A percentile compares a stretch with the other conserved stretches of the same genome.
Conservation (phyloP, 805 yeast genomes). For the Pichia sporocuriosa region DNA sequence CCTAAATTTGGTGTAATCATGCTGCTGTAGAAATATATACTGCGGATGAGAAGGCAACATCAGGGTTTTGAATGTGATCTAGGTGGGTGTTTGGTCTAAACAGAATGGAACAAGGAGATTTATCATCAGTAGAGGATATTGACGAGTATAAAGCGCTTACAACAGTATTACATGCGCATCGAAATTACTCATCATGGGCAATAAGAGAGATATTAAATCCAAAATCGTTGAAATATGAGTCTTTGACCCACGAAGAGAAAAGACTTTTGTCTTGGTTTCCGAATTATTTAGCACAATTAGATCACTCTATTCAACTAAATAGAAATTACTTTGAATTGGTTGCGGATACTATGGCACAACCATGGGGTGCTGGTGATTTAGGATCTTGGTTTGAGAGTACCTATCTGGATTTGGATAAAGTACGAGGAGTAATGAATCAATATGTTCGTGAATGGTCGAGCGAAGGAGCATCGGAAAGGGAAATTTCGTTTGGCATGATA, state of each 20-base stretch:
- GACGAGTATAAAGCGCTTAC: slow-evolving; percentile 28
- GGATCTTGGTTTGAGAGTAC: slow-evolving; percentile 37
- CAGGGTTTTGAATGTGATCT: too few species aligned
- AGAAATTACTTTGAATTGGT: slow-evolving; percentile 36
- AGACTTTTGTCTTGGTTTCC: slow-evolving; percentile 45
- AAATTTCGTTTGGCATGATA: slow-evolving; percentile 33
- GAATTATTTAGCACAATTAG: slow-evolving; percentile 33
- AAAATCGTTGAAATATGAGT: slow-evolving; percentile 27
- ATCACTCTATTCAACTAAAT: slow-evolving; percentile 39
- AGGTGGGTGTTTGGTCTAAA: too few species aligned
- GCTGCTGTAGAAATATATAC: background rate
- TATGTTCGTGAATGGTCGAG: slow-evolving; percentile 55
- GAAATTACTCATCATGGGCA: slow-evolving; percentile 32
- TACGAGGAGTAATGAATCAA: slow-evolving; percentile 49
- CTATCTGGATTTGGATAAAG: slow-evolving; percentile 47
- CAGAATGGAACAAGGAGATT: too few species aligned
- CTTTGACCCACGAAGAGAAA: slow-evolving; percentile 36
- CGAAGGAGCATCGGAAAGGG: slow-evolving; percentile 45
- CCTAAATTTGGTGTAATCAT: background rate
- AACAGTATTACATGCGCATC: slow-evolving; percentile 27
- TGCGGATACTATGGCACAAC: slow-evolving; percentile 36
- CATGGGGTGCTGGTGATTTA: slow-evolving; percentile 44
- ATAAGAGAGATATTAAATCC: slow-evolving; percentile 27
- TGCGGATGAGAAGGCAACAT: too few species aligned
- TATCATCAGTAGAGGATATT: background rate